These are phyloP conservation scores for Neopestalotiopsis rosae DNA, from an alignment of 2,329 filamentous ascomycete species.

Conservation along the genomic window DNA sequence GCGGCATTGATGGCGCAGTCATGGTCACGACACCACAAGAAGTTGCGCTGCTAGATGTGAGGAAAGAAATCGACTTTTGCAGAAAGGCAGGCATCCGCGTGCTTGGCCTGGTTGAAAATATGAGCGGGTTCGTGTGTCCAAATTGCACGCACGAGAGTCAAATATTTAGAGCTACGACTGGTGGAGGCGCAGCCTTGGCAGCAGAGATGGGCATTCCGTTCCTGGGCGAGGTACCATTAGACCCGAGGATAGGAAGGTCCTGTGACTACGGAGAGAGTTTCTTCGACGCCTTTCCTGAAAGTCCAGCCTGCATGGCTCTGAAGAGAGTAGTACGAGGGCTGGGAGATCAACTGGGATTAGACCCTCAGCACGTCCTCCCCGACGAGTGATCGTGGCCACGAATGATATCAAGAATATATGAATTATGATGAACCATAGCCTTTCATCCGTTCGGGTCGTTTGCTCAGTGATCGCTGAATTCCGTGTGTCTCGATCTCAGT, in stretches of 20 bases:
- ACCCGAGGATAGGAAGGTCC: slow-evolving; percentile 93
- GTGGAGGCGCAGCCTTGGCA: slow-evolving; percentile 80
- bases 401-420: background rate
- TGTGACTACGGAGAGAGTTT: slow-evolving; percentile 98
- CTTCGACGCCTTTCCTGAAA: slow-evolving; percentile 91
- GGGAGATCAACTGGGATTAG: slow-evolving; percentile 67
- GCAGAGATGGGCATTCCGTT: slow-evolving; percentile 89
- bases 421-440: background rate
- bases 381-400: slow-evolving; percentile 36
- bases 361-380: slow-evolving; percentile 58
- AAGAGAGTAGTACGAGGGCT: slow-evolving; percentile 79
- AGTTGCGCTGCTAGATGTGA: slow-evolving; percentile 86
- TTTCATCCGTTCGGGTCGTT: background rate
- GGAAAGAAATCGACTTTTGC: slow-evolving; percentile 98
- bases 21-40: slow-evolving; percentile 96
- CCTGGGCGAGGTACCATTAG: slow-evolving; percentile 86
- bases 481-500: slow-evolving; percentile 24
- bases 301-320: slow-evolving; percentile 84
- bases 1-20: slow-evolving; percentile 90
- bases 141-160: slow-evolving; percentile 82
- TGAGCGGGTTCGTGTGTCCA: slow-evolving; percentile 96
- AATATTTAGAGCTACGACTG: slow-evolving; percentile 91
- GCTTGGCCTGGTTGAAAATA: slow-evolving; percentile 93
- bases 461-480: background rate
- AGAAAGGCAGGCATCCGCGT: slow-evolving; percentile 89